Evolutionary conservation across 345 rosid species (phyloP).

Genomic region (Eutrema heterophyllum): DNA sequence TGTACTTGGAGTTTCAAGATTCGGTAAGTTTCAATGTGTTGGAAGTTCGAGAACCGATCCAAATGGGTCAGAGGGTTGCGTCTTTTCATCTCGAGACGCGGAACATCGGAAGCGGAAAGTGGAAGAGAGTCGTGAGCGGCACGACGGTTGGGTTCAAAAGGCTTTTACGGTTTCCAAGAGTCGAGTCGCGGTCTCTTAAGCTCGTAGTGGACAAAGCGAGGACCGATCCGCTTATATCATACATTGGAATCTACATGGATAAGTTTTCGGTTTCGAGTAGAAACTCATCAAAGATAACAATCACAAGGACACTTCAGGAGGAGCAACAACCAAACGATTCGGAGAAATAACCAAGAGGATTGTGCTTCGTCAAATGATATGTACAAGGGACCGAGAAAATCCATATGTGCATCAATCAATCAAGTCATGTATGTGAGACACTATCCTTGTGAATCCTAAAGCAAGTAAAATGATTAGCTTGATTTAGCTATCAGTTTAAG

Average conservation of each 20-base stretch:
- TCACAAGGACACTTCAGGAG: constrained; percentile 24
- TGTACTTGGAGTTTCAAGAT: constrained; percentile 46
- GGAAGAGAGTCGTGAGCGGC: constrained; percentile 56
- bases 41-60: constrained; percentile 76
- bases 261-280: constrained; percentile 27
- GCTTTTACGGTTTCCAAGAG: constrained; percentile 51
- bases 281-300: constrained; percentile 9
- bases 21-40: constrained; percentile 61
- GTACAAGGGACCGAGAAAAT: too few species aligned
- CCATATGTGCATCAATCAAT: neutral
- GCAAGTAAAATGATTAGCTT: neutral
- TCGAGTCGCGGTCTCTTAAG: constrained; percentile 44
- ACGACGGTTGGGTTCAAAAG: constrained; percentile 78
- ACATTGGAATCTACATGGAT: constrained; percentile 62
- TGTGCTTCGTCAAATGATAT: neutral
- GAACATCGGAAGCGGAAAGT: constrained; percentile 32
- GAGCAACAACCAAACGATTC: constrained; percentile 2
- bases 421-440: neutral
- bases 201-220: constrained; percentile 58
- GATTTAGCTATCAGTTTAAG: too few species aligned
- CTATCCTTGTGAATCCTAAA: neutral
- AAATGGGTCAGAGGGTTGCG: constrained; percentile 75
- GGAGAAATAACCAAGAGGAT: neutral
- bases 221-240: constrained; percentile 74
- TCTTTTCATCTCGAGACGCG: constrained; percentile 52